Conservation (phyloP, 1,284 basidiomycete species). For the Peniophora sp. region DNA sequence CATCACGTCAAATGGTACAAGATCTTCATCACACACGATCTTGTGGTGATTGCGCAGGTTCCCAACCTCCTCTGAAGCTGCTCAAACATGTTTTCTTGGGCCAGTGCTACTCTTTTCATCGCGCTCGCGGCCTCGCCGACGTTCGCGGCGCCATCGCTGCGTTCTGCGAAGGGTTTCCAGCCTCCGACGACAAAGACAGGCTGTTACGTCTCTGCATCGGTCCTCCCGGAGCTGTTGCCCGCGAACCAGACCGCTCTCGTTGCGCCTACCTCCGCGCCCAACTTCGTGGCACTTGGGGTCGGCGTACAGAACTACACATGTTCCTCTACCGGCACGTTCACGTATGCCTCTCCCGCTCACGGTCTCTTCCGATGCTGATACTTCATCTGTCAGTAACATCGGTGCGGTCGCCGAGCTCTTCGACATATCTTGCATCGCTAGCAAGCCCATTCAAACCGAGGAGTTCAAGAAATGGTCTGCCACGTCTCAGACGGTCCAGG, state of each 20-base stretch:
- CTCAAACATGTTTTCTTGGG: too few relatives aligned
- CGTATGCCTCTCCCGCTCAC: slow-evolving; percentile 14
- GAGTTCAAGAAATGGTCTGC: slow-evolving; percentile 4
- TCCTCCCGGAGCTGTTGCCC: too few relatives aligned
- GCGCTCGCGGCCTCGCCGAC: too few relatives aligned
- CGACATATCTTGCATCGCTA: slow-evolving; percentile 30
- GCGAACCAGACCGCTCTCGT: slow-evolving; percentile 8
- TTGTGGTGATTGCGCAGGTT: too few relatives aligned
- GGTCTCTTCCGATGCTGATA: background rate
- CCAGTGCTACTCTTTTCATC: too few relatives aligned
- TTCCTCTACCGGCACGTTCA: slow-evolving; percentile 18
- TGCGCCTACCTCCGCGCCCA: slow-evolving; percentile 5
- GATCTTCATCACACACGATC: too few relatives aligned
- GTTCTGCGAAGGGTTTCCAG: too few relatives aligned
- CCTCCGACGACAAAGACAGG: too few relatives aligned
- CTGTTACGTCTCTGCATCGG: too few relatives aligned
- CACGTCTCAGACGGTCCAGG: slow-evolving; percentile 1
- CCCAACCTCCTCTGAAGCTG: too few relatives aligned
- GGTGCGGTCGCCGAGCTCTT: slow-evolving; percentile 30
- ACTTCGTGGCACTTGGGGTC: slow-evolving; percentile 19
- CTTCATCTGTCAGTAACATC: slow-evolving; percentile 12
- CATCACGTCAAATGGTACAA: too few relatives aligned
- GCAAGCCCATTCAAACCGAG: slow-evolving; percentile 3
- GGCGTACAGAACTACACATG: slow-evolving; percentile 30
- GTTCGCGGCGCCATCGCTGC: too few relatives aligned